phyloP scores from a whole-genome alignment of 495 filamentous ascomycete species.

The Penicillium canescens region DNA sequence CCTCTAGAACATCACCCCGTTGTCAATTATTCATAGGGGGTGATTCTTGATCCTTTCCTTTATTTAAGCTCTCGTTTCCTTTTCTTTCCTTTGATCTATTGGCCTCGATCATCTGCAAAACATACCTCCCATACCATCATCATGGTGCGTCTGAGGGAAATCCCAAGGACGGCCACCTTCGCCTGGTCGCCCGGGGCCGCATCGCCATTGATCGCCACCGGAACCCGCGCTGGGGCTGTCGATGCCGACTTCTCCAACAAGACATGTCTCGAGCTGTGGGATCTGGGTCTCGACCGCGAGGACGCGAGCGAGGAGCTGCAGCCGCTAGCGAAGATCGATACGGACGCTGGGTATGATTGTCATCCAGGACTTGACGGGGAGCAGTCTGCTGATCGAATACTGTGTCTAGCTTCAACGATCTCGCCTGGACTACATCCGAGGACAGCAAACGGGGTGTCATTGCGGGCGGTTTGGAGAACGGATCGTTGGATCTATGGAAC shows the following conservation, averaged over 20 bases:
- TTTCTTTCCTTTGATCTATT: slow-evolving; percentile 18
- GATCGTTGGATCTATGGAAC: slow-evolving; percentile 94
- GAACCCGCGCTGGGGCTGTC: slow-evolving; percentile 90
- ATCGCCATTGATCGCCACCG: slow-evolving; percentile 85
- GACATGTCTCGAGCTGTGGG: slow-evolving; percentile 95
- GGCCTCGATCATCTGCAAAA: slow-evolving; percentile 22
- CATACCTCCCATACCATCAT: slow-evolving; percentile 35
- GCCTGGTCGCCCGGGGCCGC: slow-evolving; percentile 85
- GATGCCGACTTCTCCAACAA: slow-evolving; percentile 97
- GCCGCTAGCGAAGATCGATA: slow-evolving; percentile 77
- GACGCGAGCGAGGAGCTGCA: slow-evolving; percentile 79
- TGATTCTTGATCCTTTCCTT: slow-evolving; percentile 13
- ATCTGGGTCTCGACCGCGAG: slow-evolving; percentile 74
- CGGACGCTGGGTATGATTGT: slow-evolving; percentile 78
- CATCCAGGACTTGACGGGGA: background rate
- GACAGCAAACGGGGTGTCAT: slow-evolving; percentile 81
- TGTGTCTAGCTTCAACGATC: slow-evolving; percentile 81
- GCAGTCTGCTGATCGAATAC: slow-evolving; percentile 10
- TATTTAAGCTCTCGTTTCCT: slow-evolving; percentile 17
- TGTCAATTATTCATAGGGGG: slow-evolving; percentile 29
- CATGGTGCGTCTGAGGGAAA: slow-evolving; percentile 95
- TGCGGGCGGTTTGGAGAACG: slow-evolving; percentile 94
- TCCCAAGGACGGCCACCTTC: slow-evolving; percentile 93
- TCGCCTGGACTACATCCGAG: slow-evolving; percentile 85
- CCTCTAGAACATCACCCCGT: slow-evolving; percentile 26